These are phyloP conservation scores for Saccharomycopsis sp. DNA, from an alignment of 805 yeast genomes.

Conservation along the genomic window DNA sequence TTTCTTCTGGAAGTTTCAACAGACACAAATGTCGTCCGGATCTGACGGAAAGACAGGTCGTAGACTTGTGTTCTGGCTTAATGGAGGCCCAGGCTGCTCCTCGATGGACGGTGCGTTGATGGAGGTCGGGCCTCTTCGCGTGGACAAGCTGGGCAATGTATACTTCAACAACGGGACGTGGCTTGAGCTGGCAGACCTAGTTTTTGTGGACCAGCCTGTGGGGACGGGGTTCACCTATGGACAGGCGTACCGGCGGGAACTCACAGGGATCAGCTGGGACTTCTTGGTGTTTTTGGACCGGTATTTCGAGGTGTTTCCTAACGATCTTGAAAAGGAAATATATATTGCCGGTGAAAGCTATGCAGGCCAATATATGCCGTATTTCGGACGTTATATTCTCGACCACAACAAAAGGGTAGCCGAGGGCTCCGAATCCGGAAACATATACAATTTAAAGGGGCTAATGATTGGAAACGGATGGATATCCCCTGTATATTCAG, in stretches of 20 bases:
- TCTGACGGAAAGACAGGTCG: conserved; percentile 18
- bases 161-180: conserved; percentile 56
- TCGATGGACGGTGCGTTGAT: conserved; percentile 80
- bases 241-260: conserved; percentile 27
- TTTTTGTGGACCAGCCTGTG: conserved; percentile 74
- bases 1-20: conserved; percentile 69
- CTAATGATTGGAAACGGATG: conserved; percentile 73
- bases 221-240: conserved; percentile 70
- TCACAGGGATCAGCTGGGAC: conserved; percentile 30
- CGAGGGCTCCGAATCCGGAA: background rate
- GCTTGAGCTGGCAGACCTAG: conserved; percentile 57
- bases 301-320: conserved; percentile 57
- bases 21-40: conserved; percentile 3
- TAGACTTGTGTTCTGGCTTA: conserved; percentile 63
- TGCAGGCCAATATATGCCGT: conserved; percentile 82
- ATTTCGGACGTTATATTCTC: conserved; percentile 53
- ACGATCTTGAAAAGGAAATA: conserved; percentile 46
- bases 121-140: conserved; percentile 72
- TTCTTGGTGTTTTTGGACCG: conserved; percentile 49
- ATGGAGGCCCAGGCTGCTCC: conserved; percentile 87
- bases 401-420: conserved; percentile 26
- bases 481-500: conserved; percentile 68
- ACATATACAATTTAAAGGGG: conserved; percentile 43
- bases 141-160: conserved; percentile 35
- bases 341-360: conserved; percentile 76